A percentile compares a stretch with the other conserved stretches of the same genome.
phyloP scores from a whole-genome alignment of 176 grass and related monocot genomes.

The Lolium perenne region DNA sequence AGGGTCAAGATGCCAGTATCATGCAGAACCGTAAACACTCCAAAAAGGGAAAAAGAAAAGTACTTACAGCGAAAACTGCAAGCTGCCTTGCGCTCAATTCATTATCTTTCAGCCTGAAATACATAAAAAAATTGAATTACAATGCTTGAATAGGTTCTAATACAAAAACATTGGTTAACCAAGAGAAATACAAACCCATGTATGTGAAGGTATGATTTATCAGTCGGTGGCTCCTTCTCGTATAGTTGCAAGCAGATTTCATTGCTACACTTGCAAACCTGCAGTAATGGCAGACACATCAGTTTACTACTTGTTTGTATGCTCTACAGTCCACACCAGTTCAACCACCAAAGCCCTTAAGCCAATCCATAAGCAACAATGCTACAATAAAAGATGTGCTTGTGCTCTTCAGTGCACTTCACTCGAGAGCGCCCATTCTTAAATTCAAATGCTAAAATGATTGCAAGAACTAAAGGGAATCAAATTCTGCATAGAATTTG shows the following conservation, averaged over 20 bases:
- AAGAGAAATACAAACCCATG: constrained; percentile 71
- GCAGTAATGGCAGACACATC: constrained; percentile 20
- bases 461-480: neutral
- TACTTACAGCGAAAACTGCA: constrained; percentile 76
- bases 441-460: neutral
- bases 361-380: neutral
- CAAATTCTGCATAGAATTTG: neutral
- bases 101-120: constrained; percentile 70
- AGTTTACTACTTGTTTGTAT: constrained; percentile 8
- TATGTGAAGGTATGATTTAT: constrained; percentile 77
- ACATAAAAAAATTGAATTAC: constrained; percentile 30
- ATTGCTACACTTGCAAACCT: constrained; percentile 68
- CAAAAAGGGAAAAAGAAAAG: constrained; percentile 10
- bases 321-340: neutral
- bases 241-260: constrained; percentile 90
- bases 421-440: neutral
- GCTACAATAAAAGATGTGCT: constrained; percentile 32
- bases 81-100: constrained; percentile 73
- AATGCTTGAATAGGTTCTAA: constrained; percentile 10
- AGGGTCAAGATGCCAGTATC: neutral
- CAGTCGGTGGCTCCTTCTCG: constrained; percentile 82
- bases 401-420: neutral
- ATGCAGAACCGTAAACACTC: neutral
- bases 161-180: constrained; percentile 29
- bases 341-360: neutral